These are phyloP conservation scores for Naganishia onofrii DNA, from an alignment of 768 basidiomycete genomes.

Conservation along the genomic window DNA sequence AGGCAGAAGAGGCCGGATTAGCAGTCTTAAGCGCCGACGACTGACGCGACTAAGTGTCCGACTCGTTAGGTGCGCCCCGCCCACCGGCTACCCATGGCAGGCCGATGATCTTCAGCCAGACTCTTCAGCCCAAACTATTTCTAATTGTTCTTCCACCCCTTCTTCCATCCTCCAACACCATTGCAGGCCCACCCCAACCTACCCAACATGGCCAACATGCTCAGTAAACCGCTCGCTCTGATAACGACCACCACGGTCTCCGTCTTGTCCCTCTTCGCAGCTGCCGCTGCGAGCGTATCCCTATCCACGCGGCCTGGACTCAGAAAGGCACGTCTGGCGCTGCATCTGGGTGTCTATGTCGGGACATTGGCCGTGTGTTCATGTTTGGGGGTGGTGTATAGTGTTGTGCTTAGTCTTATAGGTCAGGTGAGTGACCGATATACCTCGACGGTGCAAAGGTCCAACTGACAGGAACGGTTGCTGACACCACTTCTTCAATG, in stretches of 20 bases:
- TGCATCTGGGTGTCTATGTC: slow-evolving; percentile 69
- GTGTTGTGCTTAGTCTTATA: slow-evolving; percentile 59
- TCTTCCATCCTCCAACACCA: not conserved
- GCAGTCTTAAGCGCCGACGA: too few species aligned
- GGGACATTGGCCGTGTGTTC: slow-evolving; percentile 69
- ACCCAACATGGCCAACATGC: slow-evolving; percentile 25
- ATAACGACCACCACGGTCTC: slow-evolving; percentile 45
- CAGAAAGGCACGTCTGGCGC: slow-evolving; percentile 56
- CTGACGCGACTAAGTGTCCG: too few species aligned
- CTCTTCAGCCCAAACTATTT: not conserved
- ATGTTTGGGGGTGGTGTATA: slow-evolving; percentile 68
- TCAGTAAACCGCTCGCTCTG: slow-evolving; percentile 44
- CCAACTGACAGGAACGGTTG: too few species aligned
- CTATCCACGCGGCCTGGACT: slow-evolving; percentile 34
- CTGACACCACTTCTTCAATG: too few species aligned
- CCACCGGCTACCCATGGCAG: too few species aligned
- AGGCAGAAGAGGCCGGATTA: too few species aligned
- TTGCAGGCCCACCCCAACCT: not conserved
- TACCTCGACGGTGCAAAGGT: not conserved
- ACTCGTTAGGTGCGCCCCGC: too few species aligned
- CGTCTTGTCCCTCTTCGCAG: slow-evolving; percentile 39
- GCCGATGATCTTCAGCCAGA: not conserved
- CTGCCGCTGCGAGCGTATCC: not conserved
- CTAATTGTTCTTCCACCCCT: not conserved
- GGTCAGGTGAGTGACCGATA: slow-evolving; percentile 56